Evolutionary conservation across 192 early-diverging fungal genomes (phyloP).

Genomic region (Chytriomyces sp.): DNA sequence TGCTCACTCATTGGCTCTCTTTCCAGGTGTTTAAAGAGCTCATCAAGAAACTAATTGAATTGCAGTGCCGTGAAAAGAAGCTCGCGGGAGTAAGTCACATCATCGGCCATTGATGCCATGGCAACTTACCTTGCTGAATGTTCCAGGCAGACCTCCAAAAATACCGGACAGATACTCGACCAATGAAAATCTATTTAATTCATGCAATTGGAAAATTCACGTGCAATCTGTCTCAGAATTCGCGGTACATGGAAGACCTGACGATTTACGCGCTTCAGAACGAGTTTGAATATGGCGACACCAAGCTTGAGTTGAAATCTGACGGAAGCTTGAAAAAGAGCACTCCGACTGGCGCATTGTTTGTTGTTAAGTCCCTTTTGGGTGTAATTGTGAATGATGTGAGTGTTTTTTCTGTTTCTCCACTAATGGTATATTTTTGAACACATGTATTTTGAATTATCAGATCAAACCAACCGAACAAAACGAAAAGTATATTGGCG

Average conservation of each 20-base stretch:
- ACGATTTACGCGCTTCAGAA: conserved; percentile 52
- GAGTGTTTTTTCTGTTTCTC: conserved; percentile 5
- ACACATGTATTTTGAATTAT: background rate
- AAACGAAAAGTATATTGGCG: conserved; percentile 62
- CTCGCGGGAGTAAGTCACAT: conserved; percentile 12
- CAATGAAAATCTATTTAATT: conserved; percentile 54
- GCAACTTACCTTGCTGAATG: background rate
- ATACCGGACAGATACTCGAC: conserved; percentile 38
- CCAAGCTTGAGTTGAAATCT: conserved; percentile 34
- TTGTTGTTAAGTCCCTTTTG: conserved; percentile 49
- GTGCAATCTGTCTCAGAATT: conserved; percentile 39
- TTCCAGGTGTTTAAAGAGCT: conserved; percentile 56
- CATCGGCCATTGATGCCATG: conserved; percentile 2
- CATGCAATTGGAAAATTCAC: conserved; percentile 61
- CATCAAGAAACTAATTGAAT: conserved; percentile 48
- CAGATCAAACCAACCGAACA: conserved; percentile 52
- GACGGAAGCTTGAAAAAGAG: conserved; percentile 24
- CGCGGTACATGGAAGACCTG: conserved; percentile 54
- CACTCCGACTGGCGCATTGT: conserved; percentile 26
- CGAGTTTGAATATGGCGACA: conserved; percentile 53
- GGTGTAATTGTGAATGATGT: conserved; percentile 53
- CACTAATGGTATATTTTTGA: background rate
- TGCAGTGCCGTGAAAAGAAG: conserved; percentile 52
- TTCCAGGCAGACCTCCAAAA: background rate
- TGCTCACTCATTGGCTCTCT: background rate